Base-by-base conservation (phyloP, 192 early-diverging fungal genomes). In the Funneliformis mosseae region DNA sequence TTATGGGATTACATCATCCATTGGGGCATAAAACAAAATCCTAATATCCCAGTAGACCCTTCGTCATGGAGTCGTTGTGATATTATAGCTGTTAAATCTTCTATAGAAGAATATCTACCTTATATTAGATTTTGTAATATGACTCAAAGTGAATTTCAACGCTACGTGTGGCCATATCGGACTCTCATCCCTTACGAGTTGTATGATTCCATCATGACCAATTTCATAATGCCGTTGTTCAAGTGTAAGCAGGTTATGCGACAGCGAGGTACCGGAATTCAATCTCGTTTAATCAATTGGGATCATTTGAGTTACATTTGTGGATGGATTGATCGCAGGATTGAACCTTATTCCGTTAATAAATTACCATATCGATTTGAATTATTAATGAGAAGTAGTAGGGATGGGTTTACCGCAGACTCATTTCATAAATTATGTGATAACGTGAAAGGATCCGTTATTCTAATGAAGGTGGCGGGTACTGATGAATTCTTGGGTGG, bases 111-210 rank as follows among this genome's bases (percentile, higher is more conserved):
- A 21, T 69, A 41, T 41, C 25, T 69, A 7, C 67, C 67, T 5
- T 69, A 39, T 39, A 41, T 69, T n/a, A 69, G 67, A n/a, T 69
- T 69, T 69, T 69, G 18, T 41, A 28, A 69, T 41, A 69, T 69
- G 39, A 28, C 67, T 28, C 5, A 14, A 27, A 16, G 14, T 5
- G 67, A 69, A 41, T 69, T 69, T 69, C 27, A 41, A 21, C 67
- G 39, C 18, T 39, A 69, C 28, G 67, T 69, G 16, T 69, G 67
- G 67, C 67, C 67, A 16, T 69, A 69, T 1, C 25, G 28, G 21
- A 16, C 18, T 28, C 28, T 69, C 18, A 39, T 69, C 18, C 67
- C 67, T 28, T 16, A 33, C 2, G 67, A 69, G 0, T 6, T 69
- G 8, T 69, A 69, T 69, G 67, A 69, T 27, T 28, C 27, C 12